Base-by-base conservation (phyloP, 2,329 filamentous ascomycete species). In the Pseudocercospora vitis region DNA sequence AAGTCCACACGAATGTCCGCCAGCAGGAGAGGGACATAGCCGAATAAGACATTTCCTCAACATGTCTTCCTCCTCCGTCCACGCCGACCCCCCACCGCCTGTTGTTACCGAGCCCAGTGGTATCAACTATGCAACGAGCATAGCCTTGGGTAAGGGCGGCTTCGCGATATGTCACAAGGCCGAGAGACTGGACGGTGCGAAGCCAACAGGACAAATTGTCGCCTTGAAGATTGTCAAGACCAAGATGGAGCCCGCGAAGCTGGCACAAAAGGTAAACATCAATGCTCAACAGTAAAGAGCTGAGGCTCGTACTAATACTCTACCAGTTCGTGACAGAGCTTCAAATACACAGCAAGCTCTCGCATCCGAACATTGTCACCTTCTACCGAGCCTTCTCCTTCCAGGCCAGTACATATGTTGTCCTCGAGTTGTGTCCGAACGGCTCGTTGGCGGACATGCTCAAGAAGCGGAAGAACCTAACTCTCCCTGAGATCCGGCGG, bases 361-460 rank as follows among this genome's bases (percentile, higher is more conserved):
- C 86, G 53, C 94, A 99, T 68, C 88, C 88, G 49, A 96, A 96
- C 71, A 92, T 99, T 61, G 94, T 99, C 59, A 88, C 92, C 64
- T 99, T 99, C 71, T 84, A 95, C 66, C 85, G 92, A 63, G 94
- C 94, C 28, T 99, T 99, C 70, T 88, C 91, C 9, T 95, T 91
- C 71, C 81, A 90, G 61, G 85, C 83, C 60, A 91, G 86, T 70
- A 97, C 94, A 53, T 99, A 95, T 66, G 88, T 99, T 45, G 88
- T 97, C 42, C 80, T 99, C 23, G 92, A 99, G 70, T 78, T 99
- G 39, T 99, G 94, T 71, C 87, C 90, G 49, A 97, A 97, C 69
- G 94, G 94, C 40, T 96, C 91, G 16, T 82, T 99, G 14, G 96
- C 96, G 84, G 94, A 97, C 69, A 95, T 96, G 86, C 89, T 97